These are phyloP conservation scores for Phytopythium litorale DNA, from an alignment of 352 stramenopile genomes.

Conservation along the genomic window DNA sequence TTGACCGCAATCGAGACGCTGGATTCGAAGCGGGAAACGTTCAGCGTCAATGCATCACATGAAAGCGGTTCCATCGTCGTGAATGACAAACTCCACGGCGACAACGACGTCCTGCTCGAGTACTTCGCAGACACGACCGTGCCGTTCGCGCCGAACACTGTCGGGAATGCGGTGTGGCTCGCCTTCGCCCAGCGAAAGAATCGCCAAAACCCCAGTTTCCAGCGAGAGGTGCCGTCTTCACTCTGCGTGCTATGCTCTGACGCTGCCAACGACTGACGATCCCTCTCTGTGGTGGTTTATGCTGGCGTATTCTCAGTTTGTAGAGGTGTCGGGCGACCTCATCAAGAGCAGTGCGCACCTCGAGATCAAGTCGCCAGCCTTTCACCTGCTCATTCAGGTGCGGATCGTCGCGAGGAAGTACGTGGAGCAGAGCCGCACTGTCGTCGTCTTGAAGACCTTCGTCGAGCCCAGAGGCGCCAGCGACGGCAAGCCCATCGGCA, in stretches of 20 bases:
- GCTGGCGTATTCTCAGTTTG: neutral
- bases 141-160: constrained; percentile 1
- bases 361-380: neutral
- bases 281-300: neutral
- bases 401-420: constrained; percentile 10
- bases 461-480: constrained; percentile 1
- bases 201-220: constrained; percentile 2
- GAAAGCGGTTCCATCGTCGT: neutral
- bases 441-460: constrained; percentile 8
- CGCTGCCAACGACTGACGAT: neutral
- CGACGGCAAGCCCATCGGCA: neutral
- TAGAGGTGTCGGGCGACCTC: neutral
- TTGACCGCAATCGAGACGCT: neutral
- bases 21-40: neutral
- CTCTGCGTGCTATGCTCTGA: neutral
- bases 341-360: constrained; percentile 6
- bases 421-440: constrained; percentile 1
- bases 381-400: constrained; percentile 7
- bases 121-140: constrained; percentile 11
- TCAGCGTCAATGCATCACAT: neutral
- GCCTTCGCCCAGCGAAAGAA: neutral
- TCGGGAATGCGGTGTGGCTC: constrained; percentile 7
- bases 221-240: neutral
- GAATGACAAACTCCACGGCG: constrained; percentile 6
- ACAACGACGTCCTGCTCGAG: constrained; percentile 17